A percentile compares a stretch with the other conserved stretches of the same genome.
phyloP scores from a whole-genome alignment of 768 basidiomycete species.

The Ramaria rubella region DNA sequence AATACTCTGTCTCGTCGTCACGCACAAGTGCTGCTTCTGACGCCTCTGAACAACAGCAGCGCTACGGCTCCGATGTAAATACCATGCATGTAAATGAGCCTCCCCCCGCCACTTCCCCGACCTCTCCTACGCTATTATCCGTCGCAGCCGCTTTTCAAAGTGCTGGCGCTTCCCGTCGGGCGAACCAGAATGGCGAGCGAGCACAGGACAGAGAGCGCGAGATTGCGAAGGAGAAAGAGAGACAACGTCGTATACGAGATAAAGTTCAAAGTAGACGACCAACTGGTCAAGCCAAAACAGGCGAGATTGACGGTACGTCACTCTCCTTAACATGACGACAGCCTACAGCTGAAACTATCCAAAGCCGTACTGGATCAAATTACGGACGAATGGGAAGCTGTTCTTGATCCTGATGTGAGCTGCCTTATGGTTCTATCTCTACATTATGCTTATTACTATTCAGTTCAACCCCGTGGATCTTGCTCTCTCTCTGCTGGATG shows the following conservation, averaged over 20 bases:
- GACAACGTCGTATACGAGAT: conserved; percentile 64
- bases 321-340: not conserved
- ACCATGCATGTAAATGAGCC: conserved; percentile 13
- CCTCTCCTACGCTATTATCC: conserved; percentile 42
- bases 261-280: conserved; percentile 52
- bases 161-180: conserved; percentile 52
- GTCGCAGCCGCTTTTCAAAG: conserved; percentile 68
- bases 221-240: conserved; percentile 53
- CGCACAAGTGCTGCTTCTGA: conserved; percentile 24
- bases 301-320: conserved; percentile 78
- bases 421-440: not conserved
- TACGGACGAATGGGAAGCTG: conserved; percentile 84
- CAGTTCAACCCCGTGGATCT: conserved; percentile 94
- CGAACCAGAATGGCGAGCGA: conserved; percentile 49
- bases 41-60: conserved; percentile 42
- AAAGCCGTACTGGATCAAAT: conserved; percentile 81
- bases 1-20: conserved; percentile 46
- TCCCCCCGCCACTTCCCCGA: conserved; percentile 15
- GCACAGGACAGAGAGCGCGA: conserved; percentile 54
- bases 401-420: conserved; percentile 72
- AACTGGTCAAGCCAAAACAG: conserved; percentile 52
- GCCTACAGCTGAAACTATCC: not conserved
- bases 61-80: conserved; percentile 22
- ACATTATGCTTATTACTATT: conserved; percentile 9
- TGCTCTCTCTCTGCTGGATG: conserved; percentile 82